Base-by-base conservation (phyloP, 371 early-diverging fungal genomes). In the Umbelopsis sp. region DNA sequence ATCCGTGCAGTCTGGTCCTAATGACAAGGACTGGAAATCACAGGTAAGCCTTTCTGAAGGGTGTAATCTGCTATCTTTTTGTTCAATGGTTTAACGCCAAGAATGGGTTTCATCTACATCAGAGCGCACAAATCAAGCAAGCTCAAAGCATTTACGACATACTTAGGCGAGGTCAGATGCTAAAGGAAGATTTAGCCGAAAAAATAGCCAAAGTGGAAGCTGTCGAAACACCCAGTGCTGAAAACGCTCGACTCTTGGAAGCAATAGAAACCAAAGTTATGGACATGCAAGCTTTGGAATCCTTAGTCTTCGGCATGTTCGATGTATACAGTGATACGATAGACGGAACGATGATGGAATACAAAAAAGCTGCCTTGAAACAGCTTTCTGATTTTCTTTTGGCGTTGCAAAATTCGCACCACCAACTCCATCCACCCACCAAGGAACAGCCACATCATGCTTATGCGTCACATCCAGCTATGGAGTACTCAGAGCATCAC, bases 361-460 rank as follows among this genome's bases (percentile, higher is more conserved):
- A 77, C 35, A 64, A 77, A 50, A 79, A 76, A n/a, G 80, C 81
- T 24, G 78, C 81, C 3, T 66, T 84, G 2, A 75, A 75, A 48
- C 65, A 81, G 18, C 74, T 81, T 3, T 80, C 76, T 69, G 81
- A 81, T 53, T 81, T 84, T 62, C 80, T 81, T 66, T 67, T 74
- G 18, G 81, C 84, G 8, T 74, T 84, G 37, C 77, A 80, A 52
- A 63, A 73, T 63, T 80, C 80, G 0, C 83, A 83, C 52, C 74
- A 50, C 20, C 48, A 65, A 38, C n/a, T 35, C 14, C 50, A 65
- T 14, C 24, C 5, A n/a, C 66, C 66, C 32, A 38, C 35, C 18
- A 50, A 50, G 32, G 50, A 65, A 29, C 46, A 41, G 41, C 48
- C 46, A 20, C 24, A 25, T 46, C 44, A 9, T 44, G 16, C 41